phyloP scores from a whole-genome alignment of 2,329 filamentous ascomycete species.

The Microthyrium microscopicum region DNA sequence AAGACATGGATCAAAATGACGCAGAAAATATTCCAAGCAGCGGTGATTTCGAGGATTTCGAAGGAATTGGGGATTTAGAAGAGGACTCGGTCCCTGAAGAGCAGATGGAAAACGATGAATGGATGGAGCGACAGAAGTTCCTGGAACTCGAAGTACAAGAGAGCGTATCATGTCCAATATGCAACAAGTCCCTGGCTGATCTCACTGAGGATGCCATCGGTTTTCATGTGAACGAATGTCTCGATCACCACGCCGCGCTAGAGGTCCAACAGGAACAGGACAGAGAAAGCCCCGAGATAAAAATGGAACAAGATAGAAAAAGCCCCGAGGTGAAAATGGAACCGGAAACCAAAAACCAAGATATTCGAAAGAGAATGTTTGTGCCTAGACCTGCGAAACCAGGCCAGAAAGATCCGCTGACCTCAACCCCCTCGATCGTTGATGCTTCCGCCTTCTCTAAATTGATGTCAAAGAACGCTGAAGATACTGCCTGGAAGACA shows the following conservation, averaged over 20 bases:
- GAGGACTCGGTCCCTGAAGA: constrained; percentile 39
- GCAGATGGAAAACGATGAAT: constrained; percentile 30
- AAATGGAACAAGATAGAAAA: constrained; percentile 8
- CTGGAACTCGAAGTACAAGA: constrained; percentile 6
- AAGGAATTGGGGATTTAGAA: constrained; percentile 40
- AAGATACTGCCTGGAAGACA: constrained; percentile 76
- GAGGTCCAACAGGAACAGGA: constrained; percentile 22
- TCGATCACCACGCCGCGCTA: constrained; percentile 63
- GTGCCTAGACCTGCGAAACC: constrained; percentile 53
- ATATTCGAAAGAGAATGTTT: constrained; percentile 31
- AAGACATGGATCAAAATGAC: neutral
- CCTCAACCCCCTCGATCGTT: constrained; percentile 27
- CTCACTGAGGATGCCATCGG: constrained; percentile 47
- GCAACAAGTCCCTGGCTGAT: constrained; percentile 45
- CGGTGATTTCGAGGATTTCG: constrained; percentile 35
- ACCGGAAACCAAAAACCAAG: neutral
- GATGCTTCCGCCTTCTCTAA: constrained; percentile 68
- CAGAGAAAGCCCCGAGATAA: constrained; percentile 8
- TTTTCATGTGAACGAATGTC: constrained; percentile 78
- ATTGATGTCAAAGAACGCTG: constrained; percentile 81
- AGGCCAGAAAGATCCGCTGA: constrained; percentile 66
- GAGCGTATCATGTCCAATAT: constrained; percentile 52
- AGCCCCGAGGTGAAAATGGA: constrained; percentile 6
- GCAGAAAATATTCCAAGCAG: neutral
- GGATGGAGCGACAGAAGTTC: constrained; percentile 13